These are phyloP conservation scores for Tolypocladium paradoxum DNA, from an alignment of 2,329 filamentous ascomycete genomes.

Conservation along the genomic window DNA sequence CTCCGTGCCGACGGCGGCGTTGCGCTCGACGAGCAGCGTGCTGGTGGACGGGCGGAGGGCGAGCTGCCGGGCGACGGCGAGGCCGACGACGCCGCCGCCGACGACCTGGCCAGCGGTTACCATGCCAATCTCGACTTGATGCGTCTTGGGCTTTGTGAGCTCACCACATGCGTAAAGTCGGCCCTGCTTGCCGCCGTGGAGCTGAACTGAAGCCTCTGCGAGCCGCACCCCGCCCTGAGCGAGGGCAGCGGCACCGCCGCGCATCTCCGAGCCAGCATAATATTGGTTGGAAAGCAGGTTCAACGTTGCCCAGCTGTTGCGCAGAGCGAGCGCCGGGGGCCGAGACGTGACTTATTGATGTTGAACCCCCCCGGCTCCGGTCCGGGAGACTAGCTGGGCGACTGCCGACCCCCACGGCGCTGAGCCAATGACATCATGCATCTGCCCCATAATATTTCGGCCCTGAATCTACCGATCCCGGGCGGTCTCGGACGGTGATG, in stretches of 20 bases:
- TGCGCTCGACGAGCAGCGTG: constrained; percentile 73
- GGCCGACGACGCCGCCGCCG: constrained; percentile 59
- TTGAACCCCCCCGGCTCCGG: neutral
- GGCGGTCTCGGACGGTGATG: neutral
- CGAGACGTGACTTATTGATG: neutral
- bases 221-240: neutral
- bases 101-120: constrained; percentile 30
- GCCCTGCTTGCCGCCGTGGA: constrained; percentile 18
- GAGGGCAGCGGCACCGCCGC: neutral
- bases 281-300: neutral
- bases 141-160: constrained; percentile 5
- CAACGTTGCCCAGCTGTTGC: neutral
- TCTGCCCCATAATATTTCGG: neutral
- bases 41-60: constrained; percentile 50
- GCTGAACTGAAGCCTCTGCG: constrained; percentile 22
- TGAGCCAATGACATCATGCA: neutral
- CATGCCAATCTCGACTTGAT: neutral
- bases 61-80: constrained; percentile 67
- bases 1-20: constrained; percentile 67
- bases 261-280: constrained; percentile 5
- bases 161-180: constrained; percentile 37
- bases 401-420: neutral
- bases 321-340: neutral
- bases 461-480: neutral
- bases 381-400: neutral